These are phyloP conservation scores for Calonectria pteridis DNA, from an alignment of 2,329 filamentous ascomycete genomes.

Conservation along the genomic window DNA sequence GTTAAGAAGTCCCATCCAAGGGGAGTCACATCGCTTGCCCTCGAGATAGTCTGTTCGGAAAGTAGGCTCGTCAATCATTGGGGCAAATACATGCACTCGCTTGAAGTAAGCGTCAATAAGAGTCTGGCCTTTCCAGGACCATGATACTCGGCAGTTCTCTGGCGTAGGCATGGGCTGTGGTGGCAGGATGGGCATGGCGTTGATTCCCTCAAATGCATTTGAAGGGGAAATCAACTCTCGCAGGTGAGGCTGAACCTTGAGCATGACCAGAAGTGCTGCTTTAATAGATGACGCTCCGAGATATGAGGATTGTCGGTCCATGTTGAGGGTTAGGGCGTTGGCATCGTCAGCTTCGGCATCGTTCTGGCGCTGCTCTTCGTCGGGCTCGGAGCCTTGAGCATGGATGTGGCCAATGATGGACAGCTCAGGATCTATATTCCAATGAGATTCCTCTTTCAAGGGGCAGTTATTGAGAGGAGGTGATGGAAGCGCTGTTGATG, in stretches of 20 bases:
- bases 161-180: constrained; percentile 52
- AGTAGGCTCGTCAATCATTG: constrained; percentile 78
- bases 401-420: constrained; percentile 41
- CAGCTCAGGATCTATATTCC: constrained; percentile 63
- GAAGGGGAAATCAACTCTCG: constrained; percentile 60
- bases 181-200: constrained; percentile 59
- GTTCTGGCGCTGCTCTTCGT: constrained; percentile 21
- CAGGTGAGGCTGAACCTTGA: constrained; percentile 65
- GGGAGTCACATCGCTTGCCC: constrained; percentile 66
- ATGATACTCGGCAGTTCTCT: constrained; percentile 65
- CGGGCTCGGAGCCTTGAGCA: constrained; percentile 14
- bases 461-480: constrained; percentile 66
- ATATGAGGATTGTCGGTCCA: constrained; percentile 72
- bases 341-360: constrained; percentile 35
- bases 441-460: constrained; percentile 61
- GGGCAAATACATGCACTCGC: constrained; percentile 77
- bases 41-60: constrained; percentile 58
- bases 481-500: constrained; percentile 61
- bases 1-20: constrained; percentile 79
- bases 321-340: constrained; percentile 69
- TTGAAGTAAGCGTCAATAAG: constrained; percentile 83
- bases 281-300: constrained; percentile 82
- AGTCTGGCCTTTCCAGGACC: constrained; percentile 75
- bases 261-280: constrained; percentile 79
- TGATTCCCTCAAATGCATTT: constrained; percentile 56